A percentile compares a stretch with the other conserved stretches of the same genome.
These are phyloP conservation scores for Salix arbutifolia DNA, from an alignment of 345 rosid genomes.

Conservation along the genomic window DNA sequence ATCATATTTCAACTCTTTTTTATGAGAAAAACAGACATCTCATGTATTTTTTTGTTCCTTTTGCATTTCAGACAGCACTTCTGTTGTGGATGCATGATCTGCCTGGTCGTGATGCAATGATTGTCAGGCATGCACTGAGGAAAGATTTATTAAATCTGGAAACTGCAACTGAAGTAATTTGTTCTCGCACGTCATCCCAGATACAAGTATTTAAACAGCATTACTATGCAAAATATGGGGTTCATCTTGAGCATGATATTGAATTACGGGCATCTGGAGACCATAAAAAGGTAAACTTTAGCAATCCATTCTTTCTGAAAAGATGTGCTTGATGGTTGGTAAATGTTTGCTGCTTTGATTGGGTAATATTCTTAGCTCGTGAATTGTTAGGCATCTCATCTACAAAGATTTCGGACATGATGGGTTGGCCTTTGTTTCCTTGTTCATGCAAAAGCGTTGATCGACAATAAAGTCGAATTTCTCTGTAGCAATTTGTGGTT, in stretches of 20 bases:
- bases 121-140: conserved; percentile 34
- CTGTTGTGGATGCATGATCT: conserved; percentile 66
- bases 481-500: not conserved
- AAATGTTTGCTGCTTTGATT: not conserved
- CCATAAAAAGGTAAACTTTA: conserved; percentile 40
- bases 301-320: too few relatives aligned
- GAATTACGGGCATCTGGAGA: conserved; percentile 38
- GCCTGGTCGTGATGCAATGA: conserved; percentile 59
- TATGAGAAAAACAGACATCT: not conserved
- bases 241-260: conserved; percentile 50
- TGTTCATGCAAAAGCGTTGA: not conserved
- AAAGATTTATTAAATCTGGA: not conserved
- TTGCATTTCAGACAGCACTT: conserved; percentile 45
- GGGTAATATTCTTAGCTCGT: not conserved
- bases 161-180: conserved; percentile 58
- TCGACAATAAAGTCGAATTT: not conserved
- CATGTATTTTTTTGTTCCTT: not conserved
- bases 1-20: not conserved
- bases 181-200: conserved; percentile 63
- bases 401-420: too few relatives aligned
- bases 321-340: too few relatives aligned
- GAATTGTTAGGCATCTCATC: too few relatives aligned
- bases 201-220: conserved; percentile 55
- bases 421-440: not conserved
- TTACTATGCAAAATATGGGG: conserved; percentile 42